phyloP scores from a whole-genome alignment of 2,329 filamentous ascomycete genomes.

The Chrysoporthe puriensis region DNA sequence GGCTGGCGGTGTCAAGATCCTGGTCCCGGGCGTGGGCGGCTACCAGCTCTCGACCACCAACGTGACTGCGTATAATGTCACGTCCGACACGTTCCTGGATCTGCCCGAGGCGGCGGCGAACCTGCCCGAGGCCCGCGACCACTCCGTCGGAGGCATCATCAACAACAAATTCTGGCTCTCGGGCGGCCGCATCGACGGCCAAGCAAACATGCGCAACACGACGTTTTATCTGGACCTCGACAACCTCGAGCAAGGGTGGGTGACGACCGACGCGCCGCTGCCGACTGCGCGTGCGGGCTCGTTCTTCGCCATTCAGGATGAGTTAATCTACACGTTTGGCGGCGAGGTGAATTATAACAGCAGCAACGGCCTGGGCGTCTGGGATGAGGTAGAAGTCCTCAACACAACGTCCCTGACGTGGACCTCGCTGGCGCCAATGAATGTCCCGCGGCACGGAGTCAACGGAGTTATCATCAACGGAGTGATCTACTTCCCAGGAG shows the following conservation, averaged over 20 bases:
- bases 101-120: slow-evolving; percentile 33
- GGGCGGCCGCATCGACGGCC: slow-evolving; percentile 39
- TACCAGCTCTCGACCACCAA: slow-evolving; percentile 35
- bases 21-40: slow-evolving; percentile 28
- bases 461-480: slow-evolving; percentile 21
- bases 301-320: slow-evolving; percentile 36
- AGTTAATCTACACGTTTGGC: slow-evolving; percentile 41
- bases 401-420: slow-evolving; percentile 28
- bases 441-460: slow-evolving; percentile 30
- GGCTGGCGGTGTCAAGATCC: slow-evolving; percentile 41
- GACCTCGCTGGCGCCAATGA: slow-evolving; percentile 27
- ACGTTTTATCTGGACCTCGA: slow-evolving; percentile 41
- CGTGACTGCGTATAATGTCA: slow-evolving; percentile 39
- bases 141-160: slow-evolving; percentile 37
- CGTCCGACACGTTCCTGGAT: slow-evolving; percentile 33
- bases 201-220: slow-evolving; percentile 39
- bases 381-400: slow-evolving; percentile 29
- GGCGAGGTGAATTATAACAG: slow-evolving; percentile 40
- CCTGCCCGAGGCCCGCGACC: slow-evolving; percentile 42
- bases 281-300: slow-evolving; percentile 42
- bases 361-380: slow-evolving; percentile 23
- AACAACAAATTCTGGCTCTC: slow-evolving; percentile 41
- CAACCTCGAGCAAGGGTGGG: slow-evolving; percentile 36
- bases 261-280: slow-evolving; percentile 37
- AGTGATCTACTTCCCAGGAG: slow-evolving; percentile 16